phyloP scores from a whole-genome alignment of 1,284 basidiomycete genomes.

The Cutaneotrichosporon cavernicola region DNA sequence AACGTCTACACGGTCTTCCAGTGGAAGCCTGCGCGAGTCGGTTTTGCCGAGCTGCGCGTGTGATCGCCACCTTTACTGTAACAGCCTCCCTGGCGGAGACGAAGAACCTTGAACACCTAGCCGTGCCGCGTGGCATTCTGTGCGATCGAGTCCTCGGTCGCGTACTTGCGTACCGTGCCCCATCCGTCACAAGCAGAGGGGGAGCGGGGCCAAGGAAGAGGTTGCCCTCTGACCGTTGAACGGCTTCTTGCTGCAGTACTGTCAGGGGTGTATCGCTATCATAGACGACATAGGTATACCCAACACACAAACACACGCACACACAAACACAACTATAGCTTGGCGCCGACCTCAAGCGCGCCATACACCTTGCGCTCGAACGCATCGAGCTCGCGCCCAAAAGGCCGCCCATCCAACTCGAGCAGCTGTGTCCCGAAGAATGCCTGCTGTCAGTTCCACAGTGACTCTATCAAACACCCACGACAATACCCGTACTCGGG shows the following conservation, averaged over 20 bases:
- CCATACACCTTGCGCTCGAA: conserved; percentile 18
- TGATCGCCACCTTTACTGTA: not conserved
- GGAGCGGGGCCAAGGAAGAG: too few species aligned
- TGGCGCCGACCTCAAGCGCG: conserved; percentile 7
- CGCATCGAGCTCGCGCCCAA: conserved; percentile 2
- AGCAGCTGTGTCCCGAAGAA: conserved; percentile 14
- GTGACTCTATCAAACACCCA: not conserved
- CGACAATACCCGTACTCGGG: conserved; percentile 30
- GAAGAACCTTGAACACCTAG: not conserved
- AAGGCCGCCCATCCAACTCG: not conserved
- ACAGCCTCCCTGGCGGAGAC: not conserved
- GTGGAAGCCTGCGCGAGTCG: conserved; percentile 70
- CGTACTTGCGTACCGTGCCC: too few species aligned
- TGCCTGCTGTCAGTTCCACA: conserved; percentile 11
- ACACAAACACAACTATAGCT: not conserved
- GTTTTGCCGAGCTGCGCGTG: conserved; percentile 63
- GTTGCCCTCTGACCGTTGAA: too few species aligned
- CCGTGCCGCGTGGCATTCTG: too few species aligned
- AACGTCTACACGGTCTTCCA: conserved; percentile 86
- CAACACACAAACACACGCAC: not conserved
- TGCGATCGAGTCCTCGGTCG: too few species aligned
- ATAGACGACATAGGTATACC: too few species aligned
- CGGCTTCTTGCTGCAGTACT: too few species aligned
- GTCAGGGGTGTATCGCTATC: too few species aligned
- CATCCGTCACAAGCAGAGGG: too few species aligned